Evolutionary conservation across 345 rosid genomes (phyloP).

Genomic region (Eucalyptus albens): DNA sequence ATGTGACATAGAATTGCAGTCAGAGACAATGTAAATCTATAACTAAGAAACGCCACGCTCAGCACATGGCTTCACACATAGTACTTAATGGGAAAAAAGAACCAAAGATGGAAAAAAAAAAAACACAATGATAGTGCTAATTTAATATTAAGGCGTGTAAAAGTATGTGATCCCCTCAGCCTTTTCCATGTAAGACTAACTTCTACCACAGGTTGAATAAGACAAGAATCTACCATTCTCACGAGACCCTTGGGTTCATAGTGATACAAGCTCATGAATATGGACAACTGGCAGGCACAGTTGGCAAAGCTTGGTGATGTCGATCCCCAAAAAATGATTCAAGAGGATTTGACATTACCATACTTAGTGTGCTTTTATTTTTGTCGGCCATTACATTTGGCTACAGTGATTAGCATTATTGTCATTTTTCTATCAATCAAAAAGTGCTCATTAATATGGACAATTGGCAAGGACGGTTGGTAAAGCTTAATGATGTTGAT

Average conservation of each 20-base stretch:
- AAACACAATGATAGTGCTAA: too few species aligned
- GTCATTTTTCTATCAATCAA: too few species aligned
- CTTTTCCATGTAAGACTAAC: neutral
- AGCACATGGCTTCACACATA: too few species aligned
- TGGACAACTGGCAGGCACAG: rapidly evolving
- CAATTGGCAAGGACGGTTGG: rapidly evolving
- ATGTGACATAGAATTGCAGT: too few species aligned
- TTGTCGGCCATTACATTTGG: neutral
- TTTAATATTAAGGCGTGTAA: neutral
- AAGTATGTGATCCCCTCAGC: neutral
- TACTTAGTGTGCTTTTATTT: neutral
- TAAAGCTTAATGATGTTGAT: too few species aligned
- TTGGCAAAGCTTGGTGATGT: neutral
- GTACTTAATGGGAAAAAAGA: too few species aligned
- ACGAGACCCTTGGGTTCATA: neutral
- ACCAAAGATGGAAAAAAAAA: too few species aligned
- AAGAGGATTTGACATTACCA: neutral
- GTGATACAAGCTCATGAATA: neutral
- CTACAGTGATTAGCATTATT: too few species aligned
- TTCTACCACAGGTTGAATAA: rapidly evolving
- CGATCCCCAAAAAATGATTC: neutral
- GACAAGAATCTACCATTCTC: neutral
- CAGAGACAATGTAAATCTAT: too few species aligned
- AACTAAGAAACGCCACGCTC: too few species aligned
- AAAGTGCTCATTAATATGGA: too few species aligned